Percentiles rank a stretch among this genome's conserved stretches.
Conservation (phyloP, 1,139 yeast genomes). For the Yamadazyma epiphylla region DNA sequence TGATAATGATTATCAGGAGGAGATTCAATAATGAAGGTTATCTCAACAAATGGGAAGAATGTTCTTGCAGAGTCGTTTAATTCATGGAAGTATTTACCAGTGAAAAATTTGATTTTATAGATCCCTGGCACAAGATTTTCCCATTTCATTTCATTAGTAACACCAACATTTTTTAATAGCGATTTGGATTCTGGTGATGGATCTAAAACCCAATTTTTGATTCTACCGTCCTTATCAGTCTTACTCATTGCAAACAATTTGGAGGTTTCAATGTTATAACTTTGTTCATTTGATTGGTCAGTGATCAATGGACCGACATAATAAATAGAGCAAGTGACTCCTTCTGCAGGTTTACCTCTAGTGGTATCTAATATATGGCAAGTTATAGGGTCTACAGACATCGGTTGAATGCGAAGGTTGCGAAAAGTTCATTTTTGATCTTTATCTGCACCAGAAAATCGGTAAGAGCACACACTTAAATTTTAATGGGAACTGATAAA, state of each 20-base stretch:
- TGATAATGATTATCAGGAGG: constrained; percentile 82
- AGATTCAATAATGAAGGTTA: constrained; percentile 58
- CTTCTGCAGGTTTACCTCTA: constrained; percentile 73
- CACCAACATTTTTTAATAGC: constrained; percentile 21
- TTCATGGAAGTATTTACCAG: constrained; percentile 58
- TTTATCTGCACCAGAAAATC: too few species aligned
- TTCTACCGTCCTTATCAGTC: constrained; percentile 78
- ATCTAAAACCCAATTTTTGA: constrained; percentile 59
- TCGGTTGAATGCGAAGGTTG: constrained; percentile 5
- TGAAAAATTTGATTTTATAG: constrained; percentile 72
- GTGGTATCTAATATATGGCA: constrained; percentile 87
- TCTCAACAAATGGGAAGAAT: constrained; percentile 84
- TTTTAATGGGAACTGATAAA: too few species aligned
- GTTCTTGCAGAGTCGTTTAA: constrained; percentile 33
- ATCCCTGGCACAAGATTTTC: constrained; percentile 49
- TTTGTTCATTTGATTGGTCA: constrained; percentile 21
- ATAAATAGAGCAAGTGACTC: constrained; percentile 59
- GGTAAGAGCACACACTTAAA: too few species aligned
- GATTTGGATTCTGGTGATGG: constrained; percentile 28
- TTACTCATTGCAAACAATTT: constrained; percentile 57
- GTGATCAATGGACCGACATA: constrained; percentile 26
- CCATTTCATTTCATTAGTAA: constrained; percentile 29
- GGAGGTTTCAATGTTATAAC: constrained; percentile 22
- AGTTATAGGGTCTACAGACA: constrained; percentile 59
- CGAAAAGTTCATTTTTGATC: constrained; percentile 1